Percentiles rank a stretch among this genome's conserved stretches.
phyloP scores from a whole-genome alignment of 768 basidiomycete genomes.

The Clitopilus hobsonii region DNA sequence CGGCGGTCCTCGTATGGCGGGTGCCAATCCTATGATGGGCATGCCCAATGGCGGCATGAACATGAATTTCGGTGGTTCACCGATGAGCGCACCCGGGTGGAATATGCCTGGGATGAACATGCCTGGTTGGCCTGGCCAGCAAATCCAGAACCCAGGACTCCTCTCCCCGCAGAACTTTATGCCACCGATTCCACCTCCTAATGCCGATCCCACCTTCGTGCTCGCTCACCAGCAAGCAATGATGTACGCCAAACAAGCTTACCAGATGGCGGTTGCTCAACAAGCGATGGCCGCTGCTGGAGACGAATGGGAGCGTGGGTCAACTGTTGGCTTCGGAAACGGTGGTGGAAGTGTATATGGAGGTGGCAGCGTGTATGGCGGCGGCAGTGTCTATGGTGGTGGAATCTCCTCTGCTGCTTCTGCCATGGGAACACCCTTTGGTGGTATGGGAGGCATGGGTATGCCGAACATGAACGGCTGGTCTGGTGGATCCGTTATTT shows the following conservation, averaged over 20 bases:
- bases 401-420: conserved; percentile 12
- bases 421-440: conserved; percentile 26
- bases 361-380: conserved; percentile 25
- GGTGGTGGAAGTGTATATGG: conserved; percentile 45
- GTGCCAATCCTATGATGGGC: conserved; percentile 41
- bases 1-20: conserved; percentile 32
- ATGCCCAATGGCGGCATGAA: conserved; percentile 25
- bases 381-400: conserved; percentile 17
- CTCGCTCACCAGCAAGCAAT: conserved; percentile 87
- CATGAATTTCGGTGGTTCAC: conserved; percentile 12
- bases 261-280: conserved; percentile 86
- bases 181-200: conserved; percentile 33
- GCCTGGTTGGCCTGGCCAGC: background rate
- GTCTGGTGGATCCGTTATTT: conserved; percentile 43
- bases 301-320: conserved; percentile 87
- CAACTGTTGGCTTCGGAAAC: conserved; percentile 44
- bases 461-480: conserved; percentile 38
- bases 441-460: conserved; percentile 24
- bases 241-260: conserved; percentile 82
- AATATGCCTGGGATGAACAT: conserved; percentile 14
- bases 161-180: conserved; percentile 39
- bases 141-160: conserved; percentile 25
- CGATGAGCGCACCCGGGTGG: conserved; percentile 10
- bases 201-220: conserved; percentile 53
- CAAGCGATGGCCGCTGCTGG: conserved; percentile 87